Base-by-base conservation (phyloP, 768 basidiomycete species). In the Leccinum olivaceopallidum region DNA sequence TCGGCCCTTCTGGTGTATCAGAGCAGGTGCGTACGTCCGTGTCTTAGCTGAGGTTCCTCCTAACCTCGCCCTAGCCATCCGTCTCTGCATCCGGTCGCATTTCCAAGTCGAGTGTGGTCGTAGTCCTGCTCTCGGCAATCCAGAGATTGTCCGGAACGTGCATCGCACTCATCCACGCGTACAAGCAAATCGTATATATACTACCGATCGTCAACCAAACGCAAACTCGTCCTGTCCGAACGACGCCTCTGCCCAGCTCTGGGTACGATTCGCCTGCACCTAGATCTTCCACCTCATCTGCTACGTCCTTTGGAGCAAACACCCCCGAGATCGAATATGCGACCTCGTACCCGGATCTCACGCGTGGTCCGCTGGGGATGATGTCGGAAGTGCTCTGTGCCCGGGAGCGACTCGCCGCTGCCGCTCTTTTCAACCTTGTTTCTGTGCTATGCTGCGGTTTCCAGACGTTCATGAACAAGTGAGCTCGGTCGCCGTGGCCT, bases 111-210 rank as follows among this genome's bases (percentile, higher is more conserved):
- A 77, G 78, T 54, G 70, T 92, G 42, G 77, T 90, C 56, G 81
- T 94, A 50, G 71, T 89, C 62, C 74, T 90, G 20, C 86, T 95
- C 22, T 90, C 93, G 13, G 80, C 86, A 30, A 79, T 94, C 14
- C 91, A 92, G 65, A 78, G 81, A 6, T 72, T 93, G 36, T 92
- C 92, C 0, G 86, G 89, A 9, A 74, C 79, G 39, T 87, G 86
- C 65, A 83, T 93, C 13, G 79, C 84, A 39, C 76, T 93, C 55
- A 84, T 90, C 51, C 82, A 88, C 53, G 77, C 83, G 22, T 89
- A 90, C 77, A 86, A 83, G 70, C 87, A 85, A 65, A 80, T 82
- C 14, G 68, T 88, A 8, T 77, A 75, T 58, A 87, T 88, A 49
- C 85, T 89, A 65, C 87, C 84, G 72, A 80, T 80, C 32, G 86